Evolutionary conservation across 441 rosid species (phyloP), one percentile per base, ranked within the genome.

Genomic region (Geranium incanum): DNA sequence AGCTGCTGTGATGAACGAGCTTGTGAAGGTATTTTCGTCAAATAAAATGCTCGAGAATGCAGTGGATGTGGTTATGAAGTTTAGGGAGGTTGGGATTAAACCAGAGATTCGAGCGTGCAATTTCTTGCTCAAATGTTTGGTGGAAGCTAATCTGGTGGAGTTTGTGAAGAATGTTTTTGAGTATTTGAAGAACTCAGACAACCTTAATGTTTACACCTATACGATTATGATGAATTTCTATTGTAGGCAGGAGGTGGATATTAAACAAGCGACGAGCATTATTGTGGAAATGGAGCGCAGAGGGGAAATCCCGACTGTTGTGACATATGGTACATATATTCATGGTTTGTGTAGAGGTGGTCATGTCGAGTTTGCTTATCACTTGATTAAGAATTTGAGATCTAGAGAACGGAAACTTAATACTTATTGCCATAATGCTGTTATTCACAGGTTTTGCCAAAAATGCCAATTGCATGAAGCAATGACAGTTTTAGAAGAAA

Each of bases 41-140:
- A 82, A 80, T 76, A 74, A 75, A 55, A 74, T 80, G 90, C 82
- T 83, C 69, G 84, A 78, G 36, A 63, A 78, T 74, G 87, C 85
- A 4, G 18, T 75, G 15, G 80, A 75, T 48, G 81, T 81, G 52
- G 81, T 75, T 59, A 3, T 71, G 55, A 79, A 69, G 75, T 73
- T 77, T 15, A 80, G 77, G 67, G 60, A 72, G 66, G 69, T 76
- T 48, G 86, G 85, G 36, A 64, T 86, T 1, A 12, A 69, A 76
- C 80, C 77, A 11, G 70, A 70, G 78, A 76, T 84, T 15, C 50
- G 5, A 33, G 77, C 88, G 0, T 84, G 87, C 75, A 88, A 88
- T 80, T 88, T 84, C 82, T 78, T 86, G 80, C 87, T 86, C 66
- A 88, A 88, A 72, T 81, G 85, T 76, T 77, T 72, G 52, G 68